These are phyloP conservation scores for Sphagnurus paluster DNA, from an alignment of 1,284 basidiomycete genomes.

Conservation along the genomic window DNA sequence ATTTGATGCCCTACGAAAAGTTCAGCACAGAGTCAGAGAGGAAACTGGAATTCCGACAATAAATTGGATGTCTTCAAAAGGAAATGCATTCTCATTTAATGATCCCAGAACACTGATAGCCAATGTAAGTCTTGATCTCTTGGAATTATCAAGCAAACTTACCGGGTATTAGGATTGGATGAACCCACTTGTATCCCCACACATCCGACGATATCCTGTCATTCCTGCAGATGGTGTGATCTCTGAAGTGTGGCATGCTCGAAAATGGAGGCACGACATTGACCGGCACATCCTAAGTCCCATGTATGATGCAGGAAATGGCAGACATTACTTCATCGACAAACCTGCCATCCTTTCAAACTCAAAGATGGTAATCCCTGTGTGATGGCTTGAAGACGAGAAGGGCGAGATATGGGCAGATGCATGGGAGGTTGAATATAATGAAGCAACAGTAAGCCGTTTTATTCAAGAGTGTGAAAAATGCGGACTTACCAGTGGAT, in stretches of 20 bases:
- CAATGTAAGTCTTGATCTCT: constrained; percentile 17
- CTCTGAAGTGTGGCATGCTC: constrained; percentile 28
- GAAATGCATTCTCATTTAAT: constrained; percentile 27
- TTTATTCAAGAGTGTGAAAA: no score
- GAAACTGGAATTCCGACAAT: constrained; percentile 22
- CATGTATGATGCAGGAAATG: constrained; percentile 12
- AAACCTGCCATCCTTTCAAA: constrained; percentile 21
- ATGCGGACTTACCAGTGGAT: no score
- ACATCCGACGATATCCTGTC: constrained; percentile 25
- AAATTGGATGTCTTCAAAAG: constrained; percentile 24
- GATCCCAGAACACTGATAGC: constrained; percentile 21
- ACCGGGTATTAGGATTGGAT: constrained; percentile 24
- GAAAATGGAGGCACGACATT: constrained; percentile 26
- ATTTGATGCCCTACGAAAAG: constrained; percentile 24
- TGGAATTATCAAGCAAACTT: constrained; percentile 3
- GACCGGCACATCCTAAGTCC: constrained; percentile 28
- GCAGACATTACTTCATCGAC: constrained; percentile 28
- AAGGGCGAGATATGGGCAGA: neutral
- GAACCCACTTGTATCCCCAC: constrained; percentile 21
- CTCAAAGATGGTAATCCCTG: constrained; percentile 24
- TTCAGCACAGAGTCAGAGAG: constrained; percentile 23
- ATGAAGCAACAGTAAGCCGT: neutral
- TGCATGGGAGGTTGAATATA: constrained; percentile 4
- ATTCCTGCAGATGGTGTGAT: constrained; percentile 23
- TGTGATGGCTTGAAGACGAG: constrained; percentile 7